phyloP scores from a whole-genome alignment of 148 eudicot genomes.

The Pharnaceum exiguum region DNA sequence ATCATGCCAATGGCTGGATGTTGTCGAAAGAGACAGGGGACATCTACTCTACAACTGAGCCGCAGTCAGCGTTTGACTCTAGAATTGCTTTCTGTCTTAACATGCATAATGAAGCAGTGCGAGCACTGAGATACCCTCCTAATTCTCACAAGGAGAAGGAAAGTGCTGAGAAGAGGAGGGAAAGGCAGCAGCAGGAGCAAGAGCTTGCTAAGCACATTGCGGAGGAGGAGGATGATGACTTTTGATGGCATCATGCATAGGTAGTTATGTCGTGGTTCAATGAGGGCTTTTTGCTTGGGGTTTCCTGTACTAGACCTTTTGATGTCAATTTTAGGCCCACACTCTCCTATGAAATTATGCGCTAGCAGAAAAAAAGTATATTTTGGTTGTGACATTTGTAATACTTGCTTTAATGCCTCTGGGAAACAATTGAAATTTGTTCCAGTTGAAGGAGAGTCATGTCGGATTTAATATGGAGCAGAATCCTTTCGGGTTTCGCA shows the following conservation, averaged over 20 bases:
- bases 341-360: too few relatives aligned
- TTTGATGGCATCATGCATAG: conserved; percentile 25
- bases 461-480: too few relatives aligned
- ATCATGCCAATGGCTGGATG: conserved; percentile 89
- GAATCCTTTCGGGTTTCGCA: background rate
- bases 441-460: background rate
- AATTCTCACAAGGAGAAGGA: conserved; percentile 91
- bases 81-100: conserved; percentile 91
- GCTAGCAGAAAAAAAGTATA: too few relatives aligned
- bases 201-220: conserved; percentile 97
- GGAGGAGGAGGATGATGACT: conserved; percentile 97
- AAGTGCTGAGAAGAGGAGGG: conserved; percentile 95
- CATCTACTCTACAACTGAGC: conserved; percentile 89
- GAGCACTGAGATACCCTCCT: conserved; percentile 83
- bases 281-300: background rate
- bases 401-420: background rate
- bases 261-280: background rate
- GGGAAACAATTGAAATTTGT: background rate
- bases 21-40: conserved; percentile 95
- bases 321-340: too few relatives aligned
- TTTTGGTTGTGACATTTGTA: background rate
- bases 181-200: conserved; percentile 93
- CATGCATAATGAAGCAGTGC: conserved; percentile 94
- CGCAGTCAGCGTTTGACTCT: conserved; percentile 86
- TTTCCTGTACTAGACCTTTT: too few relatives aligned